These are phyloP conservation scores for Suillus americanus DNA, from an alignment of 768 basidiomycete genomes.

Conservation along the genomic window DNA sequence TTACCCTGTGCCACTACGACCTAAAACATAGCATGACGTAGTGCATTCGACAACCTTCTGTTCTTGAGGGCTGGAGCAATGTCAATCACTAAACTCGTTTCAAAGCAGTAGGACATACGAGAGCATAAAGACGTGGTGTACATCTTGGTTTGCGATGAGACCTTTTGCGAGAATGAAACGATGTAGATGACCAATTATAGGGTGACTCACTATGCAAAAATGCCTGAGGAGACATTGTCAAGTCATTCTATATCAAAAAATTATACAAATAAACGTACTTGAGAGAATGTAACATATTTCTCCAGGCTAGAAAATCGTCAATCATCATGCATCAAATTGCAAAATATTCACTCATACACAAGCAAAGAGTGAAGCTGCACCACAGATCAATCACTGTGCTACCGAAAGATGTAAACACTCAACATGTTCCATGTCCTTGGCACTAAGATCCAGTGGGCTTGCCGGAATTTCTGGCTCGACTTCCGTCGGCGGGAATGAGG, in stretches of 20 bases:
- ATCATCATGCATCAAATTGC: not conserved
- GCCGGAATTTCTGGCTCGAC: constrained; percentile 16
- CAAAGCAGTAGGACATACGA: constrained; percentile 13
- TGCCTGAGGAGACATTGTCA: constrained; percentile 13
- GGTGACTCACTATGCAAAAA: constrained; percentile 19
- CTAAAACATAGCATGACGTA: constrained; percentile 63
- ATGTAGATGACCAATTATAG: not conserved
- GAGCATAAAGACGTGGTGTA: constrained; percentile 28
- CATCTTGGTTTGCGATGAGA: constrained; percentile 20
- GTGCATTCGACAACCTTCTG: constrained; percentile 59
- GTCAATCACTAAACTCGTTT: constrained; percentile 15
- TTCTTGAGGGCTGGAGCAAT: constrained; percentile 39
- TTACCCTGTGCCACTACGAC: constrained; percentile 75
- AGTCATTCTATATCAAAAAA: not conserved
- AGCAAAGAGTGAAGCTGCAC: constrained; percentile 55
- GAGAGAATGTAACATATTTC: constrained; percentile 31
- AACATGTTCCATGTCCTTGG: constrained; percentile 50
- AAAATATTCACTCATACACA: constrained; percentile 39
- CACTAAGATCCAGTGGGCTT: constrained; percentile 34
- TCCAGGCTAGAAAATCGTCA: constrained; percentile 45
- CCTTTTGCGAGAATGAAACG: constrained; percentile 12
- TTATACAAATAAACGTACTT: constrained; percentile 11
- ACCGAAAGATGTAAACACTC: not conserved
- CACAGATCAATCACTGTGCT: not conserved
- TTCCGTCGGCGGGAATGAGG: constrained; percentile 46